Percentiles rank a stretch among this genome's conserved stretches.
Conservation (phyloP, 2,329 filamentous ascomycete genomes). For the Xylariales sp. region DNA sequence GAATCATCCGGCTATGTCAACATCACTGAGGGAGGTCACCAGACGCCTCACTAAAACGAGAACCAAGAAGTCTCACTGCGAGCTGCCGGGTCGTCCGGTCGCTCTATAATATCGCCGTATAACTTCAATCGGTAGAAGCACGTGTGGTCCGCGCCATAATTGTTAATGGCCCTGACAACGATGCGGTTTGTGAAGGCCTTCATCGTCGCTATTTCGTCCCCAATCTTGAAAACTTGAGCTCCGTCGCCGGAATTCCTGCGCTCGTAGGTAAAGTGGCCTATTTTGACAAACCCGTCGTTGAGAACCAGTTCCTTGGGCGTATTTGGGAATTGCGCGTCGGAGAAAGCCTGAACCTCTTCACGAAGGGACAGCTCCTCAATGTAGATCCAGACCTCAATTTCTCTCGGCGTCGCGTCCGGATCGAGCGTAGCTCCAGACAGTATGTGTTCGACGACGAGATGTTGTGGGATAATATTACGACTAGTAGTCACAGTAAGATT, state of each 20-base stretch:
- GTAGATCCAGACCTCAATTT: constrained; percentile 77
- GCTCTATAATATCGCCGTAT: constrained; percentile 59
- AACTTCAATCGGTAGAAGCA: constrained; percentile 74
- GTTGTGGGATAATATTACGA: constrained; percentile 70
- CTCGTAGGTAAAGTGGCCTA: constrained; percentile 67
- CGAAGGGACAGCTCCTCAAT: constrained; percentile 61
- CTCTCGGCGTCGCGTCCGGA: constrained; percentile 70
- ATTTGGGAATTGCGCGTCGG: constrained; percentile 55
- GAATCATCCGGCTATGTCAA: neutral
- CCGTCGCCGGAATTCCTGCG: constrained; percentile 56
- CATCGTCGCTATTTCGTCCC: constrained; percentile 61
- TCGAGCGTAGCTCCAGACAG: constrained; percentile 70
- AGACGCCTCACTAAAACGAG: too few species aligned
- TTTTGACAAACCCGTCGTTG: constrained; percentile 63
- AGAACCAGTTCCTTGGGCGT: constrained; percentile 46
- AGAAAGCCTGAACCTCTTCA: constrained; percentile 57
- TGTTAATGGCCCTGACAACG: constrained; percentile 66
- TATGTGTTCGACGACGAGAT: constrained; percentile 80
- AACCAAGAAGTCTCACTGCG: neutral
- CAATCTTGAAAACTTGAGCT: constrained; percentile 65
- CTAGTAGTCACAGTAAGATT: constrained; percentile 71
- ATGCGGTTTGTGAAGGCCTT: constrained; percentile 63
- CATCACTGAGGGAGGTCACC: neutral
- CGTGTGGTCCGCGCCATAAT: constrained; percentile 71
- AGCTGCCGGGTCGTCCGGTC: constrained; percentile 19